Percentiles rank a stretch among this genome's conserved stretches.
Evolutionary conservation across 2,329 filamentous ascomycete species (phyloP).

Genomic region (Nigrospora oryzae): DNA sequence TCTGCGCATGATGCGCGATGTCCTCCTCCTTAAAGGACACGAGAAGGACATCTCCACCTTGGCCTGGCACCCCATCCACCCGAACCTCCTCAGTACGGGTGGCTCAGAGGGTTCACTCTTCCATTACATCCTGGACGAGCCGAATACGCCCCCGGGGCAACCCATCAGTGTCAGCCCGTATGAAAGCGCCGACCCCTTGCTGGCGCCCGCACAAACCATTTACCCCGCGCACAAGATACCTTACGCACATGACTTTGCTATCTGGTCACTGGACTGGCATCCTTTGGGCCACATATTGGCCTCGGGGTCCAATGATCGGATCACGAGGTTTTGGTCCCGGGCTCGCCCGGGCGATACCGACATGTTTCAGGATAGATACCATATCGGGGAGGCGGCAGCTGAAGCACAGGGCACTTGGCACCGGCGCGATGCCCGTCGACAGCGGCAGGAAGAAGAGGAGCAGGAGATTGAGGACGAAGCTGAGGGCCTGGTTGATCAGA

Average conservation of each 20-base stretch:
- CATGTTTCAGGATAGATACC: conserved; percentile 82
- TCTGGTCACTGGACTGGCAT: conserved; percentile 98
- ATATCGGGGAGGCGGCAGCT: conserved; percentile 88
- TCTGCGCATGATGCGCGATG: conserved; percentile 95
- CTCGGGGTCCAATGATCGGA: conserved; percentile 91
- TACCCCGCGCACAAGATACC: conserved; percentile 81
- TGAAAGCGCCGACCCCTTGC: conserved; percentile 71
- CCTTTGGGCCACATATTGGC: conserved; percentile 91
- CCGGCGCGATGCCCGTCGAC: conserved; percentile 65
- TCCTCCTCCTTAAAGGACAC: conserved; percentile 85
- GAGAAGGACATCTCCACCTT: conserved; percentile 94
- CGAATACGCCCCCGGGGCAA: conserved; percentile 71
- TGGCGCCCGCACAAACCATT: conserved; percentile 80
- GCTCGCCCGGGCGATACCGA: conserved; percentile 80
- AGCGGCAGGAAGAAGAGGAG: conserved; percentile 86
- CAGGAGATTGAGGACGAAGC: conserved; percentile 89
- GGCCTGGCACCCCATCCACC: conserved; percentile 88
- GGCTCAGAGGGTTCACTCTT: conserved; percentile 83
- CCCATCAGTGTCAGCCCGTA: conserved; percentile 71
- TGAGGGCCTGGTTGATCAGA: conserved; percentile 87
- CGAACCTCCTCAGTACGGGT: conserved; percentile 81
- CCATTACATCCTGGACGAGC: conserved; percentile 94
- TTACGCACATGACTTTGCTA: conserved; percentile 87
- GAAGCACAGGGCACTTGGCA: conserved; percentile 95
- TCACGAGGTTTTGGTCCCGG: conserved; percentile 94